Percentiles rank a stretch among this genome's conserved stretches.
These are phyloP conservation scores for Syzygium malaccense DNA, from an alignment of 441 rosid species.

Conservation along the genomic window DNA sequence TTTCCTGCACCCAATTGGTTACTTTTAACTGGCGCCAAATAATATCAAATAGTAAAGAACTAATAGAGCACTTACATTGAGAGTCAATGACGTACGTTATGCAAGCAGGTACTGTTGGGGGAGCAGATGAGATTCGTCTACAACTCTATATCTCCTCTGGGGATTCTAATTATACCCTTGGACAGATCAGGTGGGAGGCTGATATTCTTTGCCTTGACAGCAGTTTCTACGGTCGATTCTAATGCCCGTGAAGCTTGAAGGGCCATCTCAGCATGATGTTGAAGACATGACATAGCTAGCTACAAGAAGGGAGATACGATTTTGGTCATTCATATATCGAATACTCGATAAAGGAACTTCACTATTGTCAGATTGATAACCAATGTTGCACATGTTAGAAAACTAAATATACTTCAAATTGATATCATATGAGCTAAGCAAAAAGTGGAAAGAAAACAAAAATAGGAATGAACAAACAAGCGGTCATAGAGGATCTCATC, in stretches of 20 bases:
- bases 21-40: neutral
- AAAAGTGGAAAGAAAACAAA: neutral
- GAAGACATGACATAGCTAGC: conserved; percentile 96
- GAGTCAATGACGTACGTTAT: neutral
- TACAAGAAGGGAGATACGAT: conserved; percentile 4
- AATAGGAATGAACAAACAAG: neutral
- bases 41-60: neutral
- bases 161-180: conserved; percentile 41
- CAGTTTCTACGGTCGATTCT: conserved; percentile 33
- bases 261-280: conserved; percentile 89
- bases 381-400: neutral
- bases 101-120: neutral
- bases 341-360: neutral
- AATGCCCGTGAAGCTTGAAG: conserved; percentile 87
- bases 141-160: conserved; percentile 26
- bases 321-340: neutral
- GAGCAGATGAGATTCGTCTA: conserved; percentile 1
- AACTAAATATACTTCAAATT: neutral
- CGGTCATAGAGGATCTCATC: neutral
- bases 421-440: neutral
- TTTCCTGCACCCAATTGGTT: neutral
- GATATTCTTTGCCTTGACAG: conserved; percentile 25
- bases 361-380: neutral
- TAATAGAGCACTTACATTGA: neutral
- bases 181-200: conserved; percentile 26